These are phyloP conservation scores for Glycine tomentella DNA, from an alignment of 306 rosid species.

Conservation along the genomic window DNA sequence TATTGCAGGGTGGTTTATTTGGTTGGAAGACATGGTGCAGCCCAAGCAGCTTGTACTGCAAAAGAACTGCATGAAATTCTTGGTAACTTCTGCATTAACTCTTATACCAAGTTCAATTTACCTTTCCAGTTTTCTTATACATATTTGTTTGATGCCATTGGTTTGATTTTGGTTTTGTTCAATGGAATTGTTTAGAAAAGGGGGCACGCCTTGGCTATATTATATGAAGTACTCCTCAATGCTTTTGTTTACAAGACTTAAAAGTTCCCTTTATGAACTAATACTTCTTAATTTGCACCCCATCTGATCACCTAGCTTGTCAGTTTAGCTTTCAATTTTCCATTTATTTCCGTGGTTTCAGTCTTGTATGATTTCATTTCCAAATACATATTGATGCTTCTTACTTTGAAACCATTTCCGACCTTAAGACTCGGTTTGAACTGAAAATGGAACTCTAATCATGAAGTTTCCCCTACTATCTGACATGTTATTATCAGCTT, in stretches of 20 bases:
- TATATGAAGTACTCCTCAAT: constrained; percentile 2
- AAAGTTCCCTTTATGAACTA: constrained; percentile 39
- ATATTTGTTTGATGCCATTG: constrained; percentile 23
- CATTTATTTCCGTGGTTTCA: background rate
- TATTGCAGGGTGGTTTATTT: constrained; percentile 78
- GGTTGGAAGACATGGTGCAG: constrained; percentile 99
- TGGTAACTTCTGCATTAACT: constrained; percentile 63
- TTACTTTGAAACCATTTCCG: background rate
- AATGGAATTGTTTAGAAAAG: constrained; percentile 22
- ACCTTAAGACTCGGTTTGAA: constrained; percentile 16
- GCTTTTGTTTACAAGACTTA: constrained; percentile 17
- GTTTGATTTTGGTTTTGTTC: constrained; percentile 29
- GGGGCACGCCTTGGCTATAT: background rate
- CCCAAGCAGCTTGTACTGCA: constrained; percentile 95
- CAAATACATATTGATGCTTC: background rate
- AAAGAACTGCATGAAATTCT: constrained; percentile 92
- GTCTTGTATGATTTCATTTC: constrained; percentile 24
- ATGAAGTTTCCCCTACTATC: constrained; percentile 30
- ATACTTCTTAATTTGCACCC: constrained; percentile 1
- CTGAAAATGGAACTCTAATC: constrained; percentile 35
- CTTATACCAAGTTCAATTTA: constrained; percentile 7
- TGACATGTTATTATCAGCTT: constrained; percentile 23
- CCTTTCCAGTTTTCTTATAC: constrained; percentile 11
- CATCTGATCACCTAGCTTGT: background rate
- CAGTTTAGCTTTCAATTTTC: constrained; percentile 18